These are phyloP conservation scores for Zymoseptoria brevis DNA, from an alignment of 2,329 filamentous ascomycete genomes.

Conservation along the genomic window DNA sequence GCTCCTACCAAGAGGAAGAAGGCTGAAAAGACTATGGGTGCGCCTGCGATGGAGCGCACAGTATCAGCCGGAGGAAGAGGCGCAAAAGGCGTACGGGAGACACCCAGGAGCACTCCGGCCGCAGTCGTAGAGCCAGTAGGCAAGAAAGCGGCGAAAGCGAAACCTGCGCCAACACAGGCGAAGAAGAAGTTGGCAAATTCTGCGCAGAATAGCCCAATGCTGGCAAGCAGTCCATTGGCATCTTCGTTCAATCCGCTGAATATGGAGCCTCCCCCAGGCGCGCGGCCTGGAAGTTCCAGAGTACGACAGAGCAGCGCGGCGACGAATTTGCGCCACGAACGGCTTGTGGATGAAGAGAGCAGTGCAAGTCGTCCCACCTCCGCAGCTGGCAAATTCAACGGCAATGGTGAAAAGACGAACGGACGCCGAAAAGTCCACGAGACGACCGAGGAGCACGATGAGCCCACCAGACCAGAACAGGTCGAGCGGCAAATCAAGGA, in stretches of 20 bases:
- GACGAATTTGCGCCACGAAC: conserved; percentile 31
- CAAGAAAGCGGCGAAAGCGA: conserved; percentile 63
- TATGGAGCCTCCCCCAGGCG: conserved; percentile 60
- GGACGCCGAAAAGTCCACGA: conserved; percentile 18
- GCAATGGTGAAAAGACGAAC: conserved; percentile 18
- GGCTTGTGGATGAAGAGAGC: conserved; percentile 36
- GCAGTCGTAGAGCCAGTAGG: conserved; percentile 54
- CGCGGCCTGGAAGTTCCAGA: conserved; percentile 59
- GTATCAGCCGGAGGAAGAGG: conserved; percentile 43
- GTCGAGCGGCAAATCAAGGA: conserved; percentile 9
- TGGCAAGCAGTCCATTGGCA: conserved; percentile 43
- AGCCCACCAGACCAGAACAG: conserved; percentile 12
- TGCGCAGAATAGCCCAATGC: conserved; percentile 33
- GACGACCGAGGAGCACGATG: conserved; percentile 16
- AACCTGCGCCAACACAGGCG: conserved; percentile 57
- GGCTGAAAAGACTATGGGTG: conserved; percentile 55
- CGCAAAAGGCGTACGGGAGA: conserved; percentile 41
- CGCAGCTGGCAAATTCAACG: conserved; percentile 19
- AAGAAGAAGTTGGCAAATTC: conserved; percentile 65
- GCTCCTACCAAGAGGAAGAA: conserved; percentile 72
- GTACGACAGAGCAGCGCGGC: conserved; percentile 67
- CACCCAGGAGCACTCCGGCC: conserved; percentile 60
- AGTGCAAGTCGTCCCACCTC: conserved; percentile 23
- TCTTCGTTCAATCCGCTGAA: conserved; percentile 53
- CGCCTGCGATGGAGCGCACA: conserved; percentile 56